Conservation (phyloP, 2,329 filamentous ascomycete species). For the Cucurbitaria berberidis region DNA sequence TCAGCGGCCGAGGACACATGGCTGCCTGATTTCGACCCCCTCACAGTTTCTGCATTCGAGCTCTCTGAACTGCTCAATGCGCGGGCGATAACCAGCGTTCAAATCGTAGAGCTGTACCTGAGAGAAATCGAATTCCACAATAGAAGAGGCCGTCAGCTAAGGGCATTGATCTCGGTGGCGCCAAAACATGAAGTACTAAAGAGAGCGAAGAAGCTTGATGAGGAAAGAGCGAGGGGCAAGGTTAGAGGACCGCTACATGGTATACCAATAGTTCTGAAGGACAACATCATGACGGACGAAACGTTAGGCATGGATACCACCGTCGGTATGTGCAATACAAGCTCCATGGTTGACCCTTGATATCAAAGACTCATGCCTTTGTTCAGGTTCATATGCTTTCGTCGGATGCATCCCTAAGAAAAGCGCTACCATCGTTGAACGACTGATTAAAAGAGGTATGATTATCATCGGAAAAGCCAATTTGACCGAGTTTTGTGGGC, state of each 20-base stretch:
- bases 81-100: constrained; percentile 40
- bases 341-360: not conserved
- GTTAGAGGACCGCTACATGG: constrained; percentile 51
- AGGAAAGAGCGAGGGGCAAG: constrained; percentile 46
- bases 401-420: constrained; percentile 45
- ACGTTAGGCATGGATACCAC: constrained; percentile 51
- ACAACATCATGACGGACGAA: constrained; percentile 49
- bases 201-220: constrained; percentile 49
- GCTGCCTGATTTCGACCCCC: constrained; percentile 42
- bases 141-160: constrained; percentile 41
- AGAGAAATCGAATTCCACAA: constrained; percentile 46
- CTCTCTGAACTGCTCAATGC: constrained; percentile 41
- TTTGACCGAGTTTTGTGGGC: constrained; percentile 48
- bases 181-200: constrained; percentile 46
- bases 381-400: constrained; percentile 46
- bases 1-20: constrained; percentile 29
- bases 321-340: constrained; percentile 36
- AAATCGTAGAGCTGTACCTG: constrained; percentile 45
- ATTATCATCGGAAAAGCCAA: constrained; percentile 54
- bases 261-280: constrained; percentile 52
- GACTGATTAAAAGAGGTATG: constrained; percentile 47
- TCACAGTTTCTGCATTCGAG: constrained; percentile 39
- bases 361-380: not conserved
- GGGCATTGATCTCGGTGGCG: constrained; percentile 49
- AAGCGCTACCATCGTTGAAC: constrained; percentile 48